Base-by-base conservation (phyloP, 352 stramenopile species). In the Peronospora farinosa region DNA sequence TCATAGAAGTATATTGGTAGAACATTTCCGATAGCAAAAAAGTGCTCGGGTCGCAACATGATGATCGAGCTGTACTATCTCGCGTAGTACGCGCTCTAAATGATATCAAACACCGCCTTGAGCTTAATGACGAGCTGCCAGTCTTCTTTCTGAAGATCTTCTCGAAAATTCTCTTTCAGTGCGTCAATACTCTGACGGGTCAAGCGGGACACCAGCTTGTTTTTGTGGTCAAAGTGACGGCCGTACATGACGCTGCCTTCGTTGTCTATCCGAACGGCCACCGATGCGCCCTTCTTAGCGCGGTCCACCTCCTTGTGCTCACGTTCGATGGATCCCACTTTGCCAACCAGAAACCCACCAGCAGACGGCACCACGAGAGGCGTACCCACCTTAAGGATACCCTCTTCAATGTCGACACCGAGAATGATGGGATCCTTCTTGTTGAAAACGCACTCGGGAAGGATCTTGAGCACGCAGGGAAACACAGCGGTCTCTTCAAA, bases 401-500 rank as follows among this genome's bases (percentile, higher is more conserved):
- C 97, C 47, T 98, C 96, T 28, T 92, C 79, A 9, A 99, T 81
- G 65, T 99, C 95, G 13, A 98, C 88, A 46, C 97, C 97, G 16
- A 99, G 73, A 72, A 99, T 98, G 62, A 99, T 98, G 35, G 96
- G 97, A 70, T 99, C 96, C 65, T 98, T 99, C 61, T 98, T 97
- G 65, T 98, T 99, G 77, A 99, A 99, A 13, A 99, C 78, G 69
- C 97, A 96, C 55, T 98, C 89, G 7, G 94, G 93, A 56, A 98
- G 66, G 68, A 99, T 99, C 74, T 98, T 97, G 60, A 97, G 68
- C 46, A 98, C 84, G 60, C 83, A 96, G 17, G 95, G 95, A 67
- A 97, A 97, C 21, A 97, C 90, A 10, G 90, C 91, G n/a, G 95
- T 69, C 41, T 88, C 74, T 0, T 80, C 90, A 51, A 97, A 95